Evolutionary conservation across 2,329 filamentous ascomycete species (phyloP).

Genomic region (Xylaria sp.): DNA sequence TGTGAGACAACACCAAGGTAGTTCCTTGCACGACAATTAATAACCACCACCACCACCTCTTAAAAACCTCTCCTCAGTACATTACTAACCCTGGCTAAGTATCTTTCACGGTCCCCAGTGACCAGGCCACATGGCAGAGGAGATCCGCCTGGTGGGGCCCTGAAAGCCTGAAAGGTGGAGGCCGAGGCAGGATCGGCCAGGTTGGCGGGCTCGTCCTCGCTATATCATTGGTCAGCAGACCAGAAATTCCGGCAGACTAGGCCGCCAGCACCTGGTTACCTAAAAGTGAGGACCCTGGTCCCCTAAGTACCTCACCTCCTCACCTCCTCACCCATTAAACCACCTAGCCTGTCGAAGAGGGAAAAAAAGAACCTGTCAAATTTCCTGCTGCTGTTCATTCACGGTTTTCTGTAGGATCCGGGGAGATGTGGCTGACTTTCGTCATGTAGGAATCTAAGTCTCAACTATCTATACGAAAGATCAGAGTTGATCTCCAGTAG

Average conservation of each 20-base stretch:
- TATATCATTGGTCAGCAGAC: constrained; percentile 19
- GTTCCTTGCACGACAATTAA: neutral
- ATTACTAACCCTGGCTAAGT: neutral
- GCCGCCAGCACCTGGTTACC: constrained; percentile 8
- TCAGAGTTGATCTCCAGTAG: neutral
- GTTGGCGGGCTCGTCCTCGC: constrained; percentile 11
- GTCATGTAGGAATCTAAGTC: neutral
- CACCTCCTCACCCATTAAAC: neutral
- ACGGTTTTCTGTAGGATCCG: neutral
- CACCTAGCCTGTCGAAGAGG: neutral
- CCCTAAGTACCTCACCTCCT: neutral
- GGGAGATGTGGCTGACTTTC: neutral
- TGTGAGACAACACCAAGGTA: constrained; percentile 20
- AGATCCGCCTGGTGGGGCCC: constrained; percentile 20
- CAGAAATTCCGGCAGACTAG: constrained; percentile 19
- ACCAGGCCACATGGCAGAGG: constrained; percentile 33
- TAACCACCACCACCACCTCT: no score
- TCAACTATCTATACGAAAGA: neutral
- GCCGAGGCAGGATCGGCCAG: constrained; percentile 22
- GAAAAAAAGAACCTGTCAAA: neutral
- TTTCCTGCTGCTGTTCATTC: neutral
- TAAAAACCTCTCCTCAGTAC: neutral
- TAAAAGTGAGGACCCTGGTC: neutral
- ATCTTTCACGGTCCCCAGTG: constrained; percentile 18
- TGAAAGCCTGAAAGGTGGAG: constrained; percentile 27